phyloP scores from a whole-genome alignment of 2,329 filamentous ascomycete species.

The Aspergillus pseudotamarii region DNA sequence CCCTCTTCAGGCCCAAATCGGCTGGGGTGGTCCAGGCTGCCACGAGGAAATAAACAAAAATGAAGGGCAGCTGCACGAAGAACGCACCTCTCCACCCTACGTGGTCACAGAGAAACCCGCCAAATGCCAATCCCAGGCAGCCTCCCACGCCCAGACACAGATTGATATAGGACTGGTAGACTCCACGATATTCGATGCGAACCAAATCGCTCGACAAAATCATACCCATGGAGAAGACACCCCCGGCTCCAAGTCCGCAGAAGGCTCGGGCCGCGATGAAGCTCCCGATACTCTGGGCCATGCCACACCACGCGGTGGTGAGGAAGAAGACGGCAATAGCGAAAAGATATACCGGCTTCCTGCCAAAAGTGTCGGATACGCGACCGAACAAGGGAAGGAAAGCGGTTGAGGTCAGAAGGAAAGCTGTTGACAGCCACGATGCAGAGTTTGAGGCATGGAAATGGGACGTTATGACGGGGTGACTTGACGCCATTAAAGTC shows the following conservation, averaged over 20 bases:
- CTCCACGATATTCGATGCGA: conserved; percentile 64
- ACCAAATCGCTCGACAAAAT: conserved; percentile 65
- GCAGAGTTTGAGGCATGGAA: conserved; percentile 77
- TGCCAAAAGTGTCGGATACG: conserved; percentile 72
- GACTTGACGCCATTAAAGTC: conserved; percentile 79
- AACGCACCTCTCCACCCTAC: conserved; percentile 49
- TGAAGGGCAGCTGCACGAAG: conserved; percentile 54
- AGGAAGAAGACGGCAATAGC: conserved; percentile 64
- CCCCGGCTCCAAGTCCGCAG: conserved; percentile 74
- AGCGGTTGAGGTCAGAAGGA: conserved; percentile 74
- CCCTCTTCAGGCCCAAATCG: conserved; percentile 49
- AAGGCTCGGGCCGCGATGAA: conserved; percentile 73
- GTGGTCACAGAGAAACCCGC: conserved; percentile 43
- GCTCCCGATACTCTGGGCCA: conserved; percentile 68
- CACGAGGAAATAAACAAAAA: conserved; percentile 48
- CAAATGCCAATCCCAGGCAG: conserved; percentile 43
- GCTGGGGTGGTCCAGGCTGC: conserved; percentile 48
- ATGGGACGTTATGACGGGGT: conserved; percentile 80
- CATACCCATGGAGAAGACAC: conserved; percentile 70
- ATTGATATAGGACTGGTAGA: conserved; percentile 48
- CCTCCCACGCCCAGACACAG: conserved; percentile 40
- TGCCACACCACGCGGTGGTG: conserved; percentile 71
- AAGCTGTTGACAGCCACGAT: conserved; percentile 80
- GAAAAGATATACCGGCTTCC: conserved; percentile 68
- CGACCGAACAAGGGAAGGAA: conserved; percentile 76